These are phyloP conservation scores for Triticum timopheevii DNA, from an alignment of 176 grass and related monocot species.

Conservation along the genomic window DNA sequence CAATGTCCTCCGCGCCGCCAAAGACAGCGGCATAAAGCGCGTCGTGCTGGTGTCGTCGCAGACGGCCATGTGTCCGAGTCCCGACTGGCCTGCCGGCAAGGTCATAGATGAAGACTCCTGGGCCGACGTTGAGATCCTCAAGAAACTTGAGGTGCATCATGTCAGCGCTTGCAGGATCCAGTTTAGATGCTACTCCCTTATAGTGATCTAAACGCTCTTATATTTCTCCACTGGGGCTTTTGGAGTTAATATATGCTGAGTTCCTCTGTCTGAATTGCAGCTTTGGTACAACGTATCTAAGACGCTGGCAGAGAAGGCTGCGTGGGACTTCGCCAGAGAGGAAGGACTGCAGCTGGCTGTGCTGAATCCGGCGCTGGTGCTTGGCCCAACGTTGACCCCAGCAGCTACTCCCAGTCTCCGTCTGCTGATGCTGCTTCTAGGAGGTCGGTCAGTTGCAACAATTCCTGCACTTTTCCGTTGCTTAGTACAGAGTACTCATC, in stretches of 20 bases:
- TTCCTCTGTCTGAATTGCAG: constrained; percentile 4
- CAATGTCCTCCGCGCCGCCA: constrained; percentile 51
- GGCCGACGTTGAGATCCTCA: constrained; percentile 51
- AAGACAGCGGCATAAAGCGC: constrained; percentile 24
- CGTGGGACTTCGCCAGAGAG: constrained; percentile 47
- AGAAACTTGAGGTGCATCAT: constrained; percentile 38
- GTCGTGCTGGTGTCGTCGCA: constrained; percentile 53
- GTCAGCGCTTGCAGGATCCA: not conserved
- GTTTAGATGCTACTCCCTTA: not conserved
- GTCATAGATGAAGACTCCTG: constrained; percentile 48
- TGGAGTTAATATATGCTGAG: too few relatives aligned
- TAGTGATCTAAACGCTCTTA: too few relatives aligned
- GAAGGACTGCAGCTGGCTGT: constrained; percentile 46
- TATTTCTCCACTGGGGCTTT: too few relatives aligned
- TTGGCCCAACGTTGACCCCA: constrained; percentile 43
- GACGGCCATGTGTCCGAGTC: constrained; percentile 35
- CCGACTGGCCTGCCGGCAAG: constrained; percentile 48
- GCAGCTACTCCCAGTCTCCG: constrained; percentile 15
- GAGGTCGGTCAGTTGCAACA: constrained; percentile 8
- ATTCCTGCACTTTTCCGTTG: not conserved
- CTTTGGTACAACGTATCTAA: constrained; percentile 59
- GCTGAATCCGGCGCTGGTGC: constrained; percentile 50
- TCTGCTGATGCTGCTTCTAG: constrained; percentile 2
- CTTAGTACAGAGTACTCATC: not conserved
- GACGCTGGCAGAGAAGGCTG: constrained; percentile 54